Evolutionary conservation across 768 basidiomycete genomes (phyloP).

Genomic region (Asterophora lycoperdoides): DNA sequence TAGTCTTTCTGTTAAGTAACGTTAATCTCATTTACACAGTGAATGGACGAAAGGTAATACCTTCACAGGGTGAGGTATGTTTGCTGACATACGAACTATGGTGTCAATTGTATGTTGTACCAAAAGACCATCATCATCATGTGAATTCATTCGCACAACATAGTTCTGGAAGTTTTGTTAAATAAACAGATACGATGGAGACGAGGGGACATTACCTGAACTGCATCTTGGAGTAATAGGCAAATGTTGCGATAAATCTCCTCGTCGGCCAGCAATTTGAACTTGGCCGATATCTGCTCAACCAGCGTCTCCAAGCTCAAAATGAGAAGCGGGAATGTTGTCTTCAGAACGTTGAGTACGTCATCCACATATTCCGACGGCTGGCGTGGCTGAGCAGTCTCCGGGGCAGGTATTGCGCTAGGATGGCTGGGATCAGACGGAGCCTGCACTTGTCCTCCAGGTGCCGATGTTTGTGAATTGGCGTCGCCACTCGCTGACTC

Average conservation of each 20-base stretch:
- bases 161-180: slow-evolving; percentile 48
- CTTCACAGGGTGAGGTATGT: slow-evolving; percentile 52
- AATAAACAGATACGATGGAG: background rate
- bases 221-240: slow-evolving; percentile 82
- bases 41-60: slow-evolving; percentile 38
- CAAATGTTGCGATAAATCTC: slow-evolving; percentile 90
- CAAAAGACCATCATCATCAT: slow-evolving; percentile 67
- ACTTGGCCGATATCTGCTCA: slow-evolving; percentile 86
- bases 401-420: slow-evolving; percentile 16
- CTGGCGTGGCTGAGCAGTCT: slow-evolving; percentile 44
- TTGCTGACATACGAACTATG: slow-evolving; percentile 55
- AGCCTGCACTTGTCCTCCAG: slow-evolving; percentile 10
- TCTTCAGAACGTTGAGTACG: slow-evolving; percentile 89
- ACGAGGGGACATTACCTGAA: slow-evolving; percentile 49
- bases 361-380: slow-evolving; percentile 93
- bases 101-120: slow-evolving; percentile 50
- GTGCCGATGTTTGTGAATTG: slow-evolving; percentile 16
- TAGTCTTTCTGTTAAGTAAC: slow-evolving; percentile 63
- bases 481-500: slow-evolving; percentile 21
- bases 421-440: slow-evolving; percentile 15
- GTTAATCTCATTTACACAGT: slow-evolving; percentile 4
- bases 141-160: slow-evolving; percentile 56
- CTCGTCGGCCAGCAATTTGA: slow-evolving; percentile 87
- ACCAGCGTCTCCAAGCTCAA: slow-evolving; percentile 96
- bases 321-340: slow-evolving; percentile 90